Conservation (phyloP, 495 filamentous ascomycete genomes). For the Astrocystis sublimbata region DNA sequence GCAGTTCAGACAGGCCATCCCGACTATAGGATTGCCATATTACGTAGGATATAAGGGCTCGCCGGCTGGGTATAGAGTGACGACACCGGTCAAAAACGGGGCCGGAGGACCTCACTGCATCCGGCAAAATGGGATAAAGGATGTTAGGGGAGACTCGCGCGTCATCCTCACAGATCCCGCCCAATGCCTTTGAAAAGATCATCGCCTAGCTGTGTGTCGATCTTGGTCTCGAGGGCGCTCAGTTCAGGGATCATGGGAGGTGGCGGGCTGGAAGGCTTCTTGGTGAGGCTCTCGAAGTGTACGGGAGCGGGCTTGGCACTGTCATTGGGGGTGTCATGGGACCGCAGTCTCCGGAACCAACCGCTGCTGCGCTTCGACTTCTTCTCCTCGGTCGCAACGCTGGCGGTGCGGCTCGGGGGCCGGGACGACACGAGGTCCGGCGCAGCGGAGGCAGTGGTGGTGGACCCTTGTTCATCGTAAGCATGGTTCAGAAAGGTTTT, state of each 20-base stretch:
- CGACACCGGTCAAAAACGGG: slow-evolving; percentile 16
- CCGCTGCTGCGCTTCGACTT: slow-evolving; percentile 51
- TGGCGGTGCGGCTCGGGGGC: slow-evolving; percentile 42
- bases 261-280: slow-evolving; percentile 49
- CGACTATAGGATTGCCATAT: slow-evolving; percentile 22
- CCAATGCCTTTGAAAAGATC: slow-evolving; percentile 63
- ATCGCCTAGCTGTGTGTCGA: slow-evolving; percentile 47
- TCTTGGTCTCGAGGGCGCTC: slow-evolving; percentile 51
- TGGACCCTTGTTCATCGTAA: slow-evolving; percentile 44
- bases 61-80: slow-evolving; percentile 24
- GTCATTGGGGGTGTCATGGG: slow-evolving; percentile 27
- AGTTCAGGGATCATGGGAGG: slow-evolving; percentile 64
- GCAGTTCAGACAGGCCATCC: slow-evolving; percentile 5
- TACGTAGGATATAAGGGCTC: slow-evolving; percentile 27
- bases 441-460: too few species aligned
- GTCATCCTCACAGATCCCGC: slow-evolving; percentile 23
- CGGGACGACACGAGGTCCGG: slow-evolving; percentile 28
- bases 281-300: slow-evolving; percentile 33
- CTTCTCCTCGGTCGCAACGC: slow-evolving; percentile 37
- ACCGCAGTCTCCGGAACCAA: slow-evolving; percentile 50
- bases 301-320: slow-evolving; percentile 35
- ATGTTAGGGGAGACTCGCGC: not conserved
- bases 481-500: slow-evolving; percentile 46
- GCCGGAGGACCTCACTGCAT: slow-evolving; percentile 6
- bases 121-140: not conserved